Base-by-base conservation (phyloP, 345 rosid species). In the Luvunga scandens region DNA sequence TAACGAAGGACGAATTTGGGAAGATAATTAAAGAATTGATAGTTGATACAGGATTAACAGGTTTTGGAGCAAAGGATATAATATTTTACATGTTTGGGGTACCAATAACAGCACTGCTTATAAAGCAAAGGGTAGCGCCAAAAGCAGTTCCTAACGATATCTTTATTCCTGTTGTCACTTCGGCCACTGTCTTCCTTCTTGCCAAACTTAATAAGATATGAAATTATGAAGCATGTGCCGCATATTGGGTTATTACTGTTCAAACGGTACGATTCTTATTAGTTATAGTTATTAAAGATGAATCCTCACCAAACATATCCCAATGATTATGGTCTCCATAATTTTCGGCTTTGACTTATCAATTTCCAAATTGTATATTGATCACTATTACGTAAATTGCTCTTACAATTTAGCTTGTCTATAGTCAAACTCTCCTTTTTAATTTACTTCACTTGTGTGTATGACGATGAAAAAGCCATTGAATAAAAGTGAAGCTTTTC, bases 81-180 rank as follows among this genome's bases (percentile, higher is more conserved):
- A 39, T 91, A 42, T 53, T 91, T 27, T 93, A 84, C 80, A 80
- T 93, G 25, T 93, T 87, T 21, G 97, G 97, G 12, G 73, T 93
- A 66, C 98, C 98, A 2, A 78, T 80, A 0, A 65, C 90, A 2
- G 90, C 97, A 2, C 77, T 86, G 25, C 50, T 93, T 55, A 31
- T 91, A 81, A 93, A 93, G 84, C 90, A 85, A 78, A 79, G 84
- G 19, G 61, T 91, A 4, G 83, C 84, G 6, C 97, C 91, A 0
- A 81, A 81, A 2, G 72, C 85, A 2, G 19, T 94, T 33, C 85
- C 89, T 3, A 84, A 93, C 36, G 94, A 94, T 27, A 67, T 92
- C n/a, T 88, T 94, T 71, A 88, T 93, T 48, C 97, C 97, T 0
- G 86, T 78, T 7, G 79, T 94, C 82, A 93, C 98, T 25, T 94